Evolutionary conservation across 768 basidiomycete genomes (phyloP), one percentile per base, ranked within the genome.

Genomic region (Agrocybe praecox): DNA sequence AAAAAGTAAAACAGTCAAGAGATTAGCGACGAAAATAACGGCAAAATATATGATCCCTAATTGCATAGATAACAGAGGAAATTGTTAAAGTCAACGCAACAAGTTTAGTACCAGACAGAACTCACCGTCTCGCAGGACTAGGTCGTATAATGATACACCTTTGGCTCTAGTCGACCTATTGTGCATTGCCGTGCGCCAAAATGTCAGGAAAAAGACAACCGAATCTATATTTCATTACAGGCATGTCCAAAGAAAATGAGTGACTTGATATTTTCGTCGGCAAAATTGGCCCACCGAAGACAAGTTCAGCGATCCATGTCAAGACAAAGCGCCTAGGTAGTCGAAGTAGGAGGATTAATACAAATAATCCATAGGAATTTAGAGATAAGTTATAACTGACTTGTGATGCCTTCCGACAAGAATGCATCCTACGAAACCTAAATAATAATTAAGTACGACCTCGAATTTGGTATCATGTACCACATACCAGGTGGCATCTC

Each of bases 231-330:
- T 17, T n/a, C 12, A 15, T 15, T 40, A 12, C 7, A 2, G 12
- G 1, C 23, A 47, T 21, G 32, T 44, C 5, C 15, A 26, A 49
- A n/a, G 29, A 9, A 17, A 1, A 0, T n/a, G n/a, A n/a, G n/a
- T n/a, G n/a, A n/a, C n/a, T n/a, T n/a, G n/a, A n/a, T n/a, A n/a
- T n/a, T n/a, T n/a, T n/a, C n/a, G 45, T 45, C 33, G 33, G n/a
- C 24, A 22, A 29, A 21, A 15, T 51, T 33, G 8, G n/a, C 62
- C 12, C 26, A 73, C 72, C 73, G 40, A 76, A 76, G 15, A 65
- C 57, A 2, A 74, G 62, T 46, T 76, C 74, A n/a, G 71, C 70
- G 15, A 74, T 68, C 73, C 73, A 76, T 6, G 72, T 74, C 36
- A 67, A 71, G 4, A 64, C 68, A 55, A 76, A 69, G 10, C 74